Base-by-base conservation (phyloP, 2,329 filamentous ascomycete genomes). In the Colletotrichum viniferum region DNA sequence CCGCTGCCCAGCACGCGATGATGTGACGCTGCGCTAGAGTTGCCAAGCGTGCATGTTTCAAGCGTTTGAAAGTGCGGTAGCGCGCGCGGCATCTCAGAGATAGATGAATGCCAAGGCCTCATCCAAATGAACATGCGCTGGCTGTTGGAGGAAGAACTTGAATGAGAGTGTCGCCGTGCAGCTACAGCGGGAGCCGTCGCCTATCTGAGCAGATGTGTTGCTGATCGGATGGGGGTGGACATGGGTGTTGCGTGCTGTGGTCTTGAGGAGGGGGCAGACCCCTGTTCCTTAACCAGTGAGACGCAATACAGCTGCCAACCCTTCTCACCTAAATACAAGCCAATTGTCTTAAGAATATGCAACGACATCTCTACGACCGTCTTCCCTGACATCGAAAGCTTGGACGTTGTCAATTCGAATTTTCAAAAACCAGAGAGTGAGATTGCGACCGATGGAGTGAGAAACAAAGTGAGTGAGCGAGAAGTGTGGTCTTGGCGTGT, bases 101-200 rank as follows among this genome's bases (percentile, higher is more conserved):
- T 64, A 73, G 58, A 73, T 60, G 63, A 73, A 34, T 43, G 73
- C 73, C 69, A 73, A 69, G 73, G 13, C 3, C 6, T 26, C 18
- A 18, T 58, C 18, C n/a, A 61, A 38, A 69, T 76, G 56, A 73
- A 64, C 24, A 24, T 26, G 18, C 21, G 28, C 14, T 43, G n/a
- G 34, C 48, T 13, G 64, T 76, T 76, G 69, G 73, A 76, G 73
- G 73, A 76, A 76, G 72, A 76, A 69, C 58, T 76, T 14, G 7
- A 73, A 18, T 18, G 14, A 67, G 14, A 68, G 18, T 24, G 21
- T 36, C 28, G 69, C 63, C 48, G 43, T 48, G 69, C 34, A 65
- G 60, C 13, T 65, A 67, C 62, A 67, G 7, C 30, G 61, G 56
- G 69, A 56, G 61, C 32, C 55, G 55, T 58, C 43, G 55, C 55